Conservation (phyloP, 2,329 filamentous ascomycete species). For the Thielaviopsis populi region DNA sequence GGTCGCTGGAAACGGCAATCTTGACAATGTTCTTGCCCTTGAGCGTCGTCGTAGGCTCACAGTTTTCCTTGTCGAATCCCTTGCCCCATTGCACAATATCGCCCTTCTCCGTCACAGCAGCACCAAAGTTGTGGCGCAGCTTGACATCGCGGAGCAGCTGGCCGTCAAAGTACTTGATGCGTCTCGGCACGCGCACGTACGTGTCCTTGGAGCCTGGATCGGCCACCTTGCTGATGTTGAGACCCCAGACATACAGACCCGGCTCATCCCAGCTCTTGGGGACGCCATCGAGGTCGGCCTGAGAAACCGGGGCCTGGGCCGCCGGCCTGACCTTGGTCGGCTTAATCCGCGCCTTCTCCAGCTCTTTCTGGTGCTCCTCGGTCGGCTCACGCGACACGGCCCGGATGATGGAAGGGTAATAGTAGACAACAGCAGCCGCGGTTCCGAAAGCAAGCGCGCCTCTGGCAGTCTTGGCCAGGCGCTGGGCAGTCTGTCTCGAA, state of each 20-base stretch:
- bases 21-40: conserved; percentile 67
- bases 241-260: conserved; percentile 88
- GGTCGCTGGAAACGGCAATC: conserved; percentile 63
- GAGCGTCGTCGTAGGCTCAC: conserved; percentile 54
- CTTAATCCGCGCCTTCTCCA: conserved; percentile 53
- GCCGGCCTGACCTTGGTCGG: conserved; percentile 48
- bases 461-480: conserved; percentile 7
- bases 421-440: conserved; percentile 17
- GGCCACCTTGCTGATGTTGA: conserved; percentile 70
- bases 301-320: conserved; percentile 54
- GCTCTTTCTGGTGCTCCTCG: conserved; percentile 18
- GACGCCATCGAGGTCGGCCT: background rate
- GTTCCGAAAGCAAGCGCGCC: conserved; percentile 13
- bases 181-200: conserved; percentile 63
- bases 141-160: conserved; percentile 77
- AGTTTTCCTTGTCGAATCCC: conserved; percentile 51
- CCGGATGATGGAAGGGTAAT: conserved; percentile 15
- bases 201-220: conserved; percentile 67
- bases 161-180: conserved; percentile 71
- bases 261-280: conserved; percentile 60
- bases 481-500: conserved; percentile 5
- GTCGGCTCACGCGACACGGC: conserved; percentile 9
- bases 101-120: conserved; percentile 73
- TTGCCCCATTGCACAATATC: conserved; percentile 86
- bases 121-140: conserved; percentile 66